A percentile compares a stretch with the other conserved stretches of the same genome.
These are phyloP conservation scores for Neurospora discreta DNA, from an alignment of 495 filamentous ascomycete species.

Conservation along the genomic window DNA sequence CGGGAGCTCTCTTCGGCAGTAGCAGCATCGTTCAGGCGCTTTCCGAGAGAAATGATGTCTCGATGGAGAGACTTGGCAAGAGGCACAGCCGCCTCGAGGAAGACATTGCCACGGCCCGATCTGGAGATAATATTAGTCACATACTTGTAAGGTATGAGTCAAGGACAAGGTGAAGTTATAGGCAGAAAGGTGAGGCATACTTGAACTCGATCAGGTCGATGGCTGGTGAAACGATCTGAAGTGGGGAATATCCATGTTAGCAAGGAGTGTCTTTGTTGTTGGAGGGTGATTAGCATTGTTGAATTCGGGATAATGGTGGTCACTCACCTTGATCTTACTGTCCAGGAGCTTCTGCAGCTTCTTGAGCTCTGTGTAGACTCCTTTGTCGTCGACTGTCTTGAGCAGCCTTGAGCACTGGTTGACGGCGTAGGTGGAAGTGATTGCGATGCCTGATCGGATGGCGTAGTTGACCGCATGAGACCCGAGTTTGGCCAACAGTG, in stretches of 20 bases:
- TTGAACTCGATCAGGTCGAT: constrained; percentile 93
- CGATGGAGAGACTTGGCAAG: constrained; percentile 78
- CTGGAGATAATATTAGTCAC: constrained; percentile 25
- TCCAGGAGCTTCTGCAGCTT: constrained; percentile 64
- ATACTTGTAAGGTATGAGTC: constrained; percentile 1
- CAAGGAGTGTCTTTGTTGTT: neutral
- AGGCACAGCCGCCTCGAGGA: constrained; percentile 77
- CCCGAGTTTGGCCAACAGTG: constrained; percentile 56
- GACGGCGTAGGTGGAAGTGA: constrained; percentile 80
- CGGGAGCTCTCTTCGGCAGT: constrained; percentile 50
- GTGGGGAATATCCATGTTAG: neutral
- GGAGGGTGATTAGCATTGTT: neutral
- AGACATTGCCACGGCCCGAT: constrained; percentile 88
- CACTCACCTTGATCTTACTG: constrained; percentile 68
- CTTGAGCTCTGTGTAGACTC: constrained; percentile 54
- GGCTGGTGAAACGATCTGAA: constrained; percentile 75
- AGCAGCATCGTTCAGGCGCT: constrained; percentile 60
- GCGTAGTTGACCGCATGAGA: constrained; percentile 82
- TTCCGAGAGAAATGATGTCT: constrained; percentile 78
- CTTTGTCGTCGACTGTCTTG: constrained; percentile 55
- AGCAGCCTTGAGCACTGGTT: constrained; percentile 69
- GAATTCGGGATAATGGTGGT: neutral
- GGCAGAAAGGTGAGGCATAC: constrained; percentile 26
- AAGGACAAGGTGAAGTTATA: neutral
- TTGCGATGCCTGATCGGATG: constrained; percentile 77